Percentiles rank a stretch among this genome's conserved stretches.
Conservation (phyloP, 306 rosid species). For the Argentina anserina region DNA sequence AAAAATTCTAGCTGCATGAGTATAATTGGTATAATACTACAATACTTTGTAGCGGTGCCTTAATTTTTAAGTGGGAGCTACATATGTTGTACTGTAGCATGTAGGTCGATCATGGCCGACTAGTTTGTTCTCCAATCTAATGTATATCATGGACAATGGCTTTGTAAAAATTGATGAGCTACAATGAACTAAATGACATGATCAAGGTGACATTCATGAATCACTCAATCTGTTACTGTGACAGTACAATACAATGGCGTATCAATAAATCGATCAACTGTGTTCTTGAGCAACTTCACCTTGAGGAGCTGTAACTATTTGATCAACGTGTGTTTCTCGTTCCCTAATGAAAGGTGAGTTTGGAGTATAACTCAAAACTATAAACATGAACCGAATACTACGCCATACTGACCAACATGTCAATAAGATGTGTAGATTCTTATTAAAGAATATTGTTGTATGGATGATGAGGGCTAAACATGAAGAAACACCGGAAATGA, state of each 20-base stretch:
- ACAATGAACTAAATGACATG: too few relatives aligned
- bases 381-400: constrained; percentile 20
- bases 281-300: not conserved
- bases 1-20: not conserved
- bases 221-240: not conserved
- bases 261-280: too few relatives aligned
- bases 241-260: not conserved
- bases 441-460: constrained; percentile 24
- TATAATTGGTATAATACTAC: too few relatives aligned
- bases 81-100: not conserved
- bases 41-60: too few relatives aligned
- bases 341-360: not conserved
- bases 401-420: constrained; percentile 30
- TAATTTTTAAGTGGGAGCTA: not conserved
- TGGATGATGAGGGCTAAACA: constrained; percentile 30
- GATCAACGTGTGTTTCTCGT: not conserved
- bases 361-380: constrained; percentile 6
- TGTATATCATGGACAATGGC: too few relatives aligned
- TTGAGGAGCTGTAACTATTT: not conserved
- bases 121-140: too few relatives aligned
- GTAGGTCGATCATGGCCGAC: too few relatives aligned
- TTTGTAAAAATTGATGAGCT: too few relatives aligned
- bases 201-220: too few relatives aligned
- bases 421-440: constrained; percentile 30
- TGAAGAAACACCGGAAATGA: constrained; percentile 43